Percentiles rank a stretch among this genome's conserved stretches.
These are phyloP conservation scores for Yamadazyma sp. DNA, from an alignment of 1,139 yeast species.

Conservation along the genomic window DNA sequence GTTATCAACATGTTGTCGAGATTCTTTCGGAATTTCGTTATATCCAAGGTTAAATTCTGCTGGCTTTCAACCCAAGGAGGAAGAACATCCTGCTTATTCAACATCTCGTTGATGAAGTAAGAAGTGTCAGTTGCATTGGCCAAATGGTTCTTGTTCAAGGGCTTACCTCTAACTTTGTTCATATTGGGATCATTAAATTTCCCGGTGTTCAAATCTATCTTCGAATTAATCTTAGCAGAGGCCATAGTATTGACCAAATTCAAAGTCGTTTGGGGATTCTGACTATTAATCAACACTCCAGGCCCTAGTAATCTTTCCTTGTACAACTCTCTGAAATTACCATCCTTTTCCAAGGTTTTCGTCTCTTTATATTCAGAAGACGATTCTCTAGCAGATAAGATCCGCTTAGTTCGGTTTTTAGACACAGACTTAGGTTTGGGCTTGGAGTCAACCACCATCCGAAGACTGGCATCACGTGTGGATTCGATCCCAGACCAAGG, in stretches of 20 bases:
- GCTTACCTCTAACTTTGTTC: slow-evolving; percentile 58
- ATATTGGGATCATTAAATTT: slow-evolving; percentile 56
- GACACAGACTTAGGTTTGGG: slow-evolving; percentile 43
- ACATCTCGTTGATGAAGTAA: slow-evolving; percentile 51
- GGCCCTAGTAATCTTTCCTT: slow-evolving; percentile 65
- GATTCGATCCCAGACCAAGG: slow-evolving; percentile 77
- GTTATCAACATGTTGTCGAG: slow-evolving; percentile 37
- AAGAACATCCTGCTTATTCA: slow-evolving; percentile 71
- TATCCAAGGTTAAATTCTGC: slow-evolving; percentile 50
- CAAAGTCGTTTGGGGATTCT: slow-evolving; percentile 39
- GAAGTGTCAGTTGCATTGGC: slow-evolving; percentile 51
- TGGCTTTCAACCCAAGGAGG: slow-evolving; percentile 93
- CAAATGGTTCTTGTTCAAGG: slow-evolving; percentile 55
- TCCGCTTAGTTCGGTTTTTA: slow-evolving; percentile 11
- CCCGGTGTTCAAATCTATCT: slow-evolving; percentile 60
- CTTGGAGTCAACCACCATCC: slow-evolving; percentile 64
- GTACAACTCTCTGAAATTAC: slow-evolving; percentile 61
- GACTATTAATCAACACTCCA: slow-evolving; percentile 40
- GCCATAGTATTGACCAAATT: slow-evolving; percentile 64
- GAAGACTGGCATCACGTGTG: slow-evolving; percentile 46
- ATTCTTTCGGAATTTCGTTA: slow-evolving; percentile 44
- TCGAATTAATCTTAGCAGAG: slow-evolving; percentile 71
- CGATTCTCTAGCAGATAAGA: slow-evolving; percentile 57
- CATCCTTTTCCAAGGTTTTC: slow-evolving; percentile 34
- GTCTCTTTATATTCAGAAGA: slow-evolving; percentile 63